A percentile compares a stretch with the other conserved stretches of the same genome.
Evolutionary conservation across 768 basidiomycete genomes (phyloP).

Genomic region (Termitomyces sp.): DNA sequence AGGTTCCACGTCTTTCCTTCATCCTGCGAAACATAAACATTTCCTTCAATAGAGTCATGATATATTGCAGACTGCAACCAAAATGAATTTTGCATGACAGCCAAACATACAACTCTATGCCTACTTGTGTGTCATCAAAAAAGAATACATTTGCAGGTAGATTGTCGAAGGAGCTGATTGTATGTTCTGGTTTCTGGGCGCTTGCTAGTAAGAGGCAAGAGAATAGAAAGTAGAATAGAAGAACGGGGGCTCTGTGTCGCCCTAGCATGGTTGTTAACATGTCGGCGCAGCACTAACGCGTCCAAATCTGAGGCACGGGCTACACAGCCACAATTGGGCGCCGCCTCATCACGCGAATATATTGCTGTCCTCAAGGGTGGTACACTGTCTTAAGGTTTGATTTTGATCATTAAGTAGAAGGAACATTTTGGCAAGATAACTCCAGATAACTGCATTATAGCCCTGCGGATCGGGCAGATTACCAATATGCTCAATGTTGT

Average conservation of each 20-base stretch:
- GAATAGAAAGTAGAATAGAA: slow-evolving; percentile 19
- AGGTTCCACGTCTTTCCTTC: slow-evolving; percentile 76
- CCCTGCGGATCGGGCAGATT: no score
- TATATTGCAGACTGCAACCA: slow-evolving; percentile 57
- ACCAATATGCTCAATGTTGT: no score
- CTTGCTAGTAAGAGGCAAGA: slow-evolving; percentile 12
- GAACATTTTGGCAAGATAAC: no score
- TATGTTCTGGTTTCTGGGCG: slow-evolving; percentile 47
- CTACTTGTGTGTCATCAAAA: slow-evolving; percentile 88
- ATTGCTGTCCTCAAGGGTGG: no score
- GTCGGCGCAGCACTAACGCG: slow-evolving; percentile 14
- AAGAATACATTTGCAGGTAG: slow-evolving; percentile 79
- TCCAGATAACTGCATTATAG: no score
- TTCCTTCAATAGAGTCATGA: slow-evolving; percentile 68
- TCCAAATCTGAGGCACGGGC: slow-evolving; percentile 8
- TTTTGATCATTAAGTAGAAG: no score
- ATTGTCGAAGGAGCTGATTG: slow-evolving; percentile 59
- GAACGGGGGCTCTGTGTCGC: slow-evolving; percentile 18
- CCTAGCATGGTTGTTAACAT: slow-evolving; percentile 25
- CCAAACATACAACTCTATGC: slow-evolving; percentile 25
- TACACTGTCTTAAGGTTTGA: no score
- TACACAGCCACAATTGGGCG: slow-evolving; percentile 14
- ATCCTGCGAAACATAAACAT: slow-evolving; percentile 76
- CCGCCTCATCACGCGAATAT: neutral
- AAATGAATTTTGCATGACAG: slow-evolving; percentile 11